Base-by-base conservation (phyloP, 202 grass and related monocot genomes). In the Alloteropsis angusta region DNA sequence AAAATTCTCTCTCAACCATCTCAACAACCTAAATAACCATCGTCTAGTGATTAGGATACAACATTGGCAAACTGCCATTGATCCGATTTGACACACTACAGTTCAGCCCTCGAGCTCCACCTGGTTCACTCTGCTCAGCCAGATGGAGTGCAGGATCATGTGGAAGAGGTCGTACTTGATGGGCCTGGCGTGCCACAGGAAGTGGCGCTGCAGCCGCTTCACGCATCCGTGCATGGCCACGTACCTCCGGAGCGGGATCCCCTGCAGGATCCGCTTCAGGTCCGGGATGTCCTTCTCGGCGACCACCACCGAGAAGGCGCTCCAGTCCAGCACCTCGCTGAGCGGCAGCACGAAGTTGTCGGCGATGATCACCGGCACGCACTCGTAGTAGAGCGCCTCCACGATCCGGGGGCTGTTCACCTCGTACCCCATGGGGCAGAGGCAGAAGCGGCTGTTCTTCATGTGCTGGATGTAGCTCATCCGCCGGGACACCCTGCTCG, bases 121-220 rank as follows among this genome's bases (percentile, higher is more conserved):
- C 58, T 93, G 87, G 64, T 94, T 95, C 5, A 98, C 76, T 73
- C 92, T 90, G 18, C 78, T 91, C 37, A 86, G 78, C 96, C 96
- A 98, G 85, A 95, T 95, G 2, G 96, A 95, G 74, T 98, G 96
- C 80, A 98, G 82, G 80, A 98, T 93, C 89, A 98, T 98, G 83
- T 98, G 87, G 82, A 95, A 95, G 28, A 98, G 61, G 75, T 98
- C 96, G 60, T 95, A 95, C 74, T 88, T 92, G 10, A 93, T 9
- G 0, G 96, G 92, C 72, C 83, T 95, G 3, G 77, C 77, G 53
- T 98, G 96, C 96, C 96, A 98, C 23, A 98, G 44, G 71, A 98
- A 98, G 61, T 98, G 96, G 50, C 86, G 85, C 68, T 98, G 96
- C 68, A 98, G 78, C 87, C 75, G 85, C 63, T 88, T 90, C n/a